These are phyloP conservation scores for Fusarium continuum DNA, from an alignment of 2,329 filamentous ascomycete species.

Conservation along the genomic window DNA sequence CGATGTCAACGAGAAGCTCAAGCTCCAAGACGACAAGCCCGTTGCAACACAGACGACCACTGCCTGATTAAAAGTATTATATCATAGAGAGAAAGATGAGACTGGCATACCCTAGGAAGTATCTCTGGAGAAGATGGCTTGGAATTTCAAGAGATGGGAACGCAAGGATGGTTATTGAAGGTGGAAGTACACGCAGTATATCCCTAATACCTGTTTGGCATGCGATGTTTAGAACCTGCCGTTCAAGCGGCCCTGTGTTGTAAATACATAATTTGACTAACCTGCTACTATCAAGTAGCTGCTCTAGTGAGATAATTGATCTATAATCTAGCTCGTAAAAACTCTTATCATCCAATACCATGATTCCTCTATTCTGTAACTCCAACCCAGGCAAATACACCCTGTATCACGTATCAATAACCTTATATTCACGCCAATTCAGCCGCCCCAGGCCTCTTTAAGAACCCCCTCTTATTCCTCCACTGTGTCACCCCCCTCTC, in stretches of 20 bases:
- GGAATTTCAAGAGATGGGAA: not conserved
- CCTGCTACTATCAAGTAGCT: not conserved
- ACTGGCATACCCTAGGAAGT: conserved; percentile 27
- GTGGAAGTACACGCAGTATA: conserved; percentile 9
- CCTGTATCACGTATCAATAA: not conserved
- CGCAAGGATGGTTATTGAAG: not conserved
- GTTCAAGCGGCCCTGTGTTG: conserved; percentile 5
- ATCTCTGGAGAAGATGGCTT: not conserved
- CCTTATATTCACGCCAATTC: conserved; percentile 11
- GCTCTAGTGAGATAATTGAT: not conserved
- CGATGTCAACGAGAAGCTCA: conserved; percentile 47
- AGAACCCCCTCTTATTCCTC: conserved; percentile 73
- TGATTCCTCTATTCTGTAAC: not conserved
- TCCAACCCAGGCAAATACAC: not conserved
- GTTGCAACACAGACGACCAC: conserved; percentile 16
- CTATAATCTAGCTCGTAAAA: not conserved
- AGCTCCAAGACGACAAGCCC: conserved; percentile 41
- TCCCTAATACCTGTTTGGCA: conserved; percentile 10
- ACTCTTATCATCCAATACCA: not conserved
- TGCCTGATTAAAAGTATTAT: conserved; percentile 8
- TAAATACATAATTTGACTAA: conserved; percentile 8
- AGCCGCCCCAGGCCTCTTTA: conserved; percentile 11
- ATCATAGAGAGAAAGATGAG: conserved; percentile 19
- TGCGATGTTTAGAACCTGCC: conserved; percentile 12
- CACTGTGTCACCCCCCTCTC: conserved; percentile 83